Evolutionary conservation across 345 rosid species (phyloP).

Genomic region (Clarkia xantiana): DNA sequence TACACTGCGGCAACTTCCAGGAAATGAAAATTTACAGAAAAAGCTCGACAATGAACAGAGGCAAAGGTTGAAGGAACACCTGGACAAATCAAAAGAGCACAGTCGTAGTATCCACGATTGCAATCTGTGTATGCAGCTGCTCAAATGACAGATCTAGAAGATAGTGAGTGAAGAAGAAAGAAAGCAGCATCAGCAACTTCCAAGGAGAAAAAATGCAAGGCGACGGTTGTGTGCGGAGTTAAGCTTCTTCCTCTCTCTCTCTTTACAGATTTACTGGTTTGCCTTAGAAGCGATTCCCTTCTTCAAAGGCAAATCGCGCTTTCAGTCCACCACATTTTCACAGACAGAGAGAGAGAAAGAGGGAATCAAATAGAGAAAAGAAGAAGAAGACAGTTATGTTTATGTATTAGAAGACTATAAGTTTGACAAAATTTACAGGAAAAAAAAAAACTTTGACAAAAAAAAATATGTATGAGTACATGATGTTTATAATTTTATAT

Average conservation of each 20-base stretch:
- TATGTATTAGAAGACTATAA: too few species aligned
- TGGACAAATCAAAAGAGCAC: too few species aligned
- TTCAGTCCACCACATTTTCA: slow-evolving; percentile 6
- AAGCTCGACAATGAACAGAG: too few species aligned
- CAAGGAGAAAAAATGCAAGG: background rate
- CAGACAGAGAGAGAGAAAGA: background rate
- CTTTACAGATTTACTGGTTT: slow-evolving; percentile 13
- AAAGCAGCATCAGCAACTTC: slow-evolving; percentile 6
- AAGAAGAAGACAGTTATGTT: slow-evolving; percentile 2
- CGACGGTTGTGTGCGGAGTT: too few species aligned
- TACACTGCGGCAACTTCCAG: too few species aligned
- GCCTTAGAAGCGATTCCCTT: slow-evolving; percentile 42
- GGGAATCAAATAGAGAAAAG: background rate
- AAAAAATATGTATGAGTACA: too few species aligned
- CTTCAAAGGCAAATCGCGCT: slow-evolving; percentile 15
- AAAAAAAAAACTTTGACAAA: too few species aligned
- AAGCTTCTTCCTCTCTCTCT: slow-evolving; percentile 2
- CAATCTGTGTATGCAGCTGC: background rate
- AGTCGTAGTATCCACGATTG: background rate
- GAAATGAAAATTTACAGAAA: too few species aligned
- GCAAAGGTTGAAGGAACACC: too few species aligned
- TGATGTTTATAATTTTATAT: too few species aligned
- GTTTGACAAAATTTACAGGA: too few species aligned
- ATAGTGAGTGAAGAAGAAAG: slow-evolving; percentile 6
- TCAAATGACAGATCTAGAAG: slow-evolving; percentile 3